These are phyloP conservation scores for Aspergillus coremiiformis DNA, from an alignment of 495 filamentous ascomycete species.

Conservation along the genomic window DNA sequence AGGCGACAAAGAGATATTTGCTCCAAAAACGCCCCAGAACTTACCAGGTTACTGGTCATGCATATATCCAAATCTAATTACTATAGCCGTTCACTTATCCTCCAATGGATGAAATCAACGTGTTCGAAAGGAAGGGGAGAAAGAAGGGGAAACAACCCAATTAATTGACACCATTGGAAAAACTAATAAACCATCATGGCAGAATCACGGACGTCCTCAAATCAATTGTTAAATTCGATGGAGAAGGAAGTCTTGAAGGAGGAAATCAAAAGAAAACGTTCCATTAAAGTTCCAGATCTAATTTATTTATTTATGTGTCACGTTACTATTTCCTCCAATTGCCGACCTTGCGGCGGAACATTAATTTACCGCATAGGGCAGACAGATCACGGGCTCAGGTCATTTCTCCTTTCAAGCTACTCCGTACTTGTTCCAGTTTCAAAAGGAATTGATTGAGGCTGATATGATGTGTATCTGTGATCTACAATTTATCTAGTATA, in stretches of 20 bases:
- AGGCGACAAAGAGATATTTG: background rate
- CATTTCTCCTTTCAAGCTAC: too few species aligned
- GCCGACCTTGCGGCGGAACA: background rate
- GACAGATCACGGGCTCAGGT: too few species aligned
- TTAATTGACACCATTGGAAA: background rate
- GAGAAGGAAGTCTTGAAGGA: too few species aligned
- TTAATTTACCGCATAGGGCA: background rate
- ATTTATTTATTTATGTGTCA: too few species aligned
- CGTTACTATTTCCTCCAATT: slow-evolving; percentile 9
- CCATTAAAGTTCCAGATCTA: slow-evolving; percentile 17
- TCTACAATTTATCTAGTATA: background rate
- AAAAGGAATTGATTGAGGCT: too few species aligned
- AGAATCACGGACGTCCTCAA: background rate
- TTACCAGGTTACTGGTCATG: background rate
- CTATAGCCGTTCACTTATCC: background rate
- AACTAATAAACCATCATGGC: background rate
- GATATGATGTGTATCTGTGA: background rate
- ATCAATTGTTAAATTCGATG: background rate
- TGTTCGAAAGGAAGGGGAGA: background rate
- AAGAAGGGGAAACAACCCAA: background rate
- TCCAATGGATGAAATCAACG: background rate
- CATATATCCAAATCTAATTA: background rate
- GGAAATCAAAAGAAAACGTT: slow-evolving; percentile 5
- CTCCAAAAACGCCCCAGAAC: background rate
- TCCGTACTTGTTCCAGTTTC: too few species aligned